Evolutionary conservation across 2,329 filamentous ascomycete species (phyloP), one percentile per base, ranked within the genome.

Genomic region (Aspergillus intermedius): DNA sequence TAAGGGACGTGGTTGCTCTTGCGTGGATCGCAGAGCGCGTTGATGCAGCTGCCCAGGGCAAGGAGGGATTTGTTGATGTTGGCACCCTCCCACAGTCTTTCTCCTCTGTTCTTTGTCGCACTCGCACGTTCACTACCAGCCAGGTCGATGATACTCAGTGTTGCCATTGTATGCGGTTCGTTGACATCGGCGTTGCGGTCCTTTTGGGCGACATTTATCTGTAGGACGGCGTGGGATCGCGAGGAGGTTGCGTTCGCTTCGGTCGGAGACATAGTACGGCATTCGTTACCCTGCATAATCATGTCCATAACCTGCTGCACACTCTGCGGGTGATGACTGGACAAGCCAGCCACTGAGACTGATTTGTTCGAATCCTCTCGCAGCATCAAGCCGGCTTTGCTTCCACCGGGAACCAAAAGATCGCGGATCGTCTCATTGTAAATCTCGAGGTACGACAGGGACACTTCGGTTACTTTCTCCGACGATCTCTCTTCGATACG

Each of bases 51-150:
- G 53, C 93, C 93, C 7, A 98, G 75, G 0, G 93, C 91, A 13
- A 98, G 82, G 2, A 98, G 78, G 1, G 93, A 98, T 66, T 97
- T 96, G 81, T 98, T 98, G 80, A 98, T 98, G 70, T 98, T 98
- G 60, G 93, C 93, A 54, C 93, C 93, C 70, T 98, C 93, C 12
- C 91, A 77, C 34, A 98, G 74, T 34, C 93, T 80, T 65, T 95
- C 91, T 48, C 93, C 93, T 47, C 93, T 79, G 68, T 98, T 98
- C 74, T 96, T 95, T 17, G 93, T 98, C 21, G 91, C 93, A 49
- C 91, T 96, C 1, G 93, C 93, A 60, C 93, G 83, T 71, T 98
- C 93, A 56, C 91, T 97, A 45, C 93, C 93, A 4, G 93, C 93
- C 59, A 98, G 75, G 74, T 98, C 93, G 66, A 98, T 98, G 61